Base-by-base conservation (phyloP, 169 alveolate genomes). In the Plasmodium reichenowi region DNA sequence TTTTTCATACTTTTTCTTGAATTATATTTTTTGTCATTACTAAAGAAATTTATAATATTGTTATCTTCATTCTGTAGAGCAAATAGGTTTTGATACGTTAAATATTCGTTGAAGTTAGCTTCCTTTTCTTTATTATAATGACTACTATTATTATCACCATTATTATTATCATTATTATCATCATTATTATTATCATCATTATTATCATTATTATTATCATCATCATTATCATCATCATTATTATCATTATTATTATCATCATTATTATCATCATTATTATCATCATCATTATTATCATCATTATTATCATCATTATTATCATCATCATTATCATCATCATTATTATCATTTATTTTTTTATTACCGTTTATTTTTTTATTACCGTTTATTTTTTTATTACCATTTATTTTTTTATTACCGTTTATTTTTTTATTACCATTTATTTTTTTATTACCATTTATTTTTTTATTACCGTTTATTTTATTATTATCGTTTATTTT, bases 41-140 rank as follows among this genome's bases (percentile, higher is more conserved):
- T 80, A 58, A 80, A 68, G 29, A 68, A 80, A 38, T 62, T 63
- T 8, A 80, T 67, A 38, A 80, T 80, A 17, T 43, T 80, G 15
- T 68, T 68, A 47, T 32, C 90, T 67, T 63, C 64, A 72, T 47
- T 80, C 15, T 80, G 60, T 13, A 80, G 24, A 10, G 90, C 72
- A 62, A 80, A 80, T 17, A 80, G 24, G 43, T 80, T 80, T 58
- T 80, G 22, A 80, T 80, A 80, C 4, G 90, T 80, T 68, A 80
- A 67, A 38, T 80, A 80, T 80, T 68, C 83, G 47, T 80, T 72
- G 26, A 32, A 54, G 3, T 68, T 15, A 0, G 9, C 29, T 56
- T 80, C 73, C 60, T 67, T 80, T 13, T 58, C 68, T 56, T 54
- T 38, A 29, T 54, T 68, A 7, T 48, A 47, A 3, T 22, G 26